Base-by-base conservation (phyloP, 139 green algal species). In the Chlorella sp. region DNA sequence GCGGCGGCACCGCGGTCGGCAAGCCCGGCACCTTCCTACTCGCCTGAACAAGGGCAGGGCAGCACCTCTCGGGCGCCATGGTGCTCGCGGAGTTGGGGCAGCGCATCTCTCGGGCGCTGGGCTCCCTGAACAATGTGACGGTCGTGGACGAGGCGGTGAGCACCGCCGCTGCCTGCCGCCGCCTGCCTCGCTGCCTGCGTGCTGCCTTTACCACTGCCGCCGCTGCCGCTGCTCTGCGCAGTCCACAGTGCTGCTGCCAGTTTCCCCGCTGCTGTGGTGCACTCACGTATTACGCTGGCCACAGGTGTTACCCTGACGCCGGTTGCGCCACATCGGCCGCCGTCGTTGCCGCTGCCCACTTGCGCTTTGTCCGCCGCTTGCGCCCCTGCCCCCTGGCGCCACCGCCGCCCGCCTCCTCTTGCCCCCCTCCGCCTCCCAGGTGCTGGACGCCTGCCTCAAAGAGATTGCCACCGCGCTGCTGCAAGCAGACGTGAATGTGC, bases 71-170 rank as follows among this genome's bases (percentile, higher is more conserved):
- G 40, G 79, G 42, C 42, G 79, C 24, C 19, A 99, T 99, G 98
- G 98, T 99, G 89, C 94, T 99, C 24, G 96, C 95, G 53, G 97
- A 99, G 93, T 91, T 99, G 11, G 98, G 98, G 18, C 92, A 89
- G 37, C 91, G 93, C 36, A 97, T 99, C 86, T 96, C 92, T 86
- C 88, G 93, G 84, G 98, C 98, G n/a, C 88, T 99, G 71, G 93
- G 91, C 39, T 85, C 88, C 9, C 94, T 99, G 91, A 90, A 92
- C 82, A 93, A 94, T 34, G 90, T 93, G 7, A 93, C 94, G 36
- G 91, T 97, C 32, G 96, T 99, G 48, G 98, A 99, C 81, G 96
- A 99, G 75, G 95, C 95, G 34, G 96, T 90, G 61, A 37, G 85
- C 42, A 34, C 37, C 26, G 66, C 68, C 28, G 37, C 57, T 21